Evolutionary conservation across 495 filamentous ascomycete genomes (phyloP), one percentile per base, ranked within the genome.

Genomic region (Podospora pseudopauciseta): DNA sequence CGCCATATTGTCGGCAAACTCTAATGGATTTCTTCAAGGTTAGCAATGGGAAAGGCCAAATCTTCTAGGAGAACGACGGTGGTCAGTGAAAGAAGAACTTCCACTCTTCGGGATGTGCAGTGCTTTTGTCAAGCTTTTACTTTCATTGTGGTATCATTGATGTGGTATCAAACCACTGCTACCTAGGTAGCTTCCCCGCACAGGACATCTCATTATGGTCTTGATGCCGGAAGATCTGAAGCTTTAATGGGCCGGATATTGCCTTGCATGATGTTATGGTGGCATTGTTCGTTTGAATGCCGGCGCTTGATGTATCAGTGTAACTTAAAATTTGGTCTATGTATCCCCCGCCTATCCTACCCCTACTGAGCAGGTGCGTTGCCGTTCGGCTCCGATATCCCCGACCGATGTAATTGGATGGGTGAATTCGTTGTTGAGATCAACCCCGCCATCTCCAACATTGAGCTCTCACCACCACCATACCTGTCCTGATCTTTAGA

Each of bases 1-100:
- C 13, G 64, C 72, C 78, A 80, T 80, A 30, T 20, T 63, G 65
- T 28, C 15, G 32, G 15, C 5, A 49, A 49, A 11, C 5, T 13
- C 39, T 2, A 49, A 39, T 39, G 34, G 34, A 39, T 39, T 39
- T 23, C 23, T 23, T 23, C 23, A 23, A 23, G 23, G 1, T 23
- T 23, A 23, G 23, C 23, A 23, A 27, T 16, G 44, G 16, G 39
- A 30, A 56, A 18, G 16, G n/a, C 20, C 53, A 58, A 39, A 23
- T 23, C 23, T 23, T 23, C 23, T 23, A 1, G 23, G 23, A 23
- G 23, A 23, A 23, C 23, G 23, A 23, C 23, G 23, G 23, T 23
- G 23, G 23, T 23, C 23, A 23, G 23, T 23, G 23, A 23, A 23
- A 23, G 23, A 23, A 23, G 23, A 23, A 23, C 23, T 23, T 23